Evolutionary conservation across 2,329 filamentous ascomycete species (phyloP), one percentile per base, ranked within the genome.

Genomic region (Penicillium sclerotigenum): DNA sequence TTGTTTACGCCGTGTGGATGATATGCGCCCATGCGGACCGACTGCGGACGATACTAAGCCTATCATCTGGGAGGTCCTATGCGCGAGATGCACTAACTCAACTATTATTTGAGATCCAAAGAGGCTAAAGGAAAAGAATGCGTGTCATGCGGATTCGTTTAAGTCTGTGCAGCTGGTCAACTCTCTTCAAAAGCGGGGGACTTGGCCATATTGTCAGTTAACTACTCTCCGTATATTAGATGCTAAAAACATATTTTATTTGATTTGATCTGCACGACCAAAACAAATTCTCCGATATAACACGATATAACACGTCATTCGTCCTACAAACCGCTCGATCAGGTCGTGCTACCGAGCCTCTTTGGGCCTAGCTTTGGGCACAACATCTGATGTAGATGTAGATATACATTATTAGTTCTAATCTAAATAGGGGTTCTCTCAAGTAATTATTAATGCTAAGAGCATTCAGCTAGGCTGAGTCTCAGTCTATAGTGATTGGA

Each of bases 1-100:
- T 56, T 52, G 53, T 56, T 55, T 51, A 38, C 41, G 41, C 41
- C 22, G 18, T 31, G 40, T 55, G 34, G 29, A 41, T 46, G 53
- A 56, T 56, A 47, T 40, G 47, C 53, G 22, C 20, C 52, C 40
- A 52, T 56, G 53, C 52, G 53, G 53, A 52, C 52, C 45, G n/a
- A 20, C 11, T 26, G 3, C 24, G 11, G 38, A 46, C 3, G 16
- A 34, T 36, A 29, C 9, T 45, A 24, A 10, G 20, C 53, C 53
- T 52, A 56, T 56, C 40, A 56, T n/a, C 26, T 18, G 4, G 3
- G 14, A 34, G 13, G 11, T 14, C 10, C 28, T 22, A 16, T 38
- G 16, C 20, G 14, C 26, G 34, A 41, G 47, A 33, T 46, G 28
- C 28, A 26, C 42, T 48, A 34, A 18, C 10, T 4, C 20, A 33